phyloP scores from a whole-genome alignment of 352 stramenopile genomes.

The Globisporangium viniferum region DNA sequence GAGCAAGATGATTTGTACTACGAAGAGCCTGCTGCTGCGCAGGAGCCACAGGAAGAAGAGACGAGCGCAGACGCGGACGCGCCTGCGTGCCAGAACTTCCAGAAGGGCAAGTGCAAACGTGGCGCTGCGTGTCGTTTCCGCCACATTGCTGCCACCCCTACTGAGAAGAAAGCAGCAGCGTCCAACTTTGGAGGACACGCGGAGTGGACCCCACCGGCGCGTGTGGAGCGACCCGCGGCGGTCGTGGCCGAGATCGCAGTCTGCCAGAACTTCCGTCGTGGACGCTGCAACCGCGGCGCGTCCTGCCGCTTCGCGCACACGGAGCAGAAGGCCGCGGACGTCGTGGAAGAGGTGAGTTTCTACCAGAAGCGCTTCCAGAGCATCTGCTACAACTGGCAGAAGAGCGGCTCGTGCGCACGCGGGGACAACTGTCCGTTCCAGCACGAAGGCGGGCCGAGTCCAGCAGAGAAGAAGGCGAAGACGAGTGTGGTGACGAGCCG shows the following conservation, averaged over 20 bases:
- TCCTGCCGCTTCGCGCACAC: conserved; percentile 62
- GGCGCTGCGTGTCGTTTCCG: conserved; percentile 56
- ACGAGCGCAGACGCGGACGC: conserved; percentile 41
- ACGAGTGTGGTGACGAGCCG: not conserved
- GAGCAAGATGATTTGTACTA: conserved; percentile 3
- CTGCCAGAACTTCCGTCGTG: conserved; percentile 49
- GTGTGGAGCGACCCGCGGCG: conserved; percentile 33
- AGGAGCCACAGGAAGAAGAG: conserved; percentile 23
- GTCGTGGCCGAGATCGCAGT: conserved; percentile 44
- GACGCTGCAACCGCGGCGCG: conserved; percentile 39
- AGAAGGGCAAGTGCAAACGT: conserved; percentile 71
- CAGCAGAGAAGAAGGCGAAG: not conserved
- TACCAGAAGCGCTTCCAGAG: conserved; percentile 69
- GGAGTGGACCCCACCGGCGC: conserved; percentile 26
- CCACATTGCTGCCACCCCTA: conserved; percentile 30
- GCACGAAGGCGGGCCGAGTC: conserved; percentile 25
- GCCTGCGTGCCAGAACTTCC: conserved; percentile 61
- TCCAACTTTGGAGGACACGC: not conserved
- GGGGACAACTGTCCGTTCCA: conserved; percentile 51
- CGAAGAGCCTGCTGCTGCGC: not conserved
- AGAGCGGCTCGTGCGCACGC: conserved; percentile 32
- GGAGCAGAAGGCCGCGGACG: conserved; percentile 15
- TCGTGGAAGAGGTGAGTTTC: conserved; percentile 53
- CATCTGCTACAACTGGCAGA: conserved; percentile 66
- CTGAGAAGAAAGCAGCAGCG: conserved; percentile 14